These are phyloP conservation scores for Aureobasidium sp. DNA, from an alignment of 2,329 filamentous ascomycete genomes.

Conservation along the genomic window DNA sequence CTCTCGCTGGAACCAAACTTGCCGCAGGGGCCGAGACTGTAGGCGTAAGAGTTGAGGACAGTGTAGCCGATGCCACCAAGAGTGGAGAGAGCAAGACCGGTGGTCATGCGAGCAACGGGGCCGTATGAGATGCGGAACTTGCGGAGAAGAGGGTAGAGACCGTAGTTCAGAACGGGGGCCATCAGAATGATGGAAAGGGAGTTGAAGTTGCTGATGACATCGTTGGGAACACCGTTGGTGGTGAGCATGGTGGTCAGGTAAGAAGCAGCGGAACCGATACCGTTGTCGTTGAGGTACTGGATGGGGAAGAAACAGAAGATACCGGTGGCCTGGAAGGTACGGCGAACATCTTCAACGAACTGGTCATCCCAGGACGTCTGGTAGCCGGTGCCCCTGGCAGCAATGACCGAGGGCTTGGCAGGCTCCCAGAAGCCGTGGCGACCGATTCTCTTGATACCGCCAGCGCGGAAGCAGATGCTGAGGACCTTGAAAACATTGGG, in stretches of 20 bases:
- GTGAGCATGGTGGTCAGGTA: constrained; percentile 22
- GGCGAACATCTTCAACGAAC: constrained; percentile 63
- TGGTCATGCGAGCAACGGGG: constrained; percentile 43
- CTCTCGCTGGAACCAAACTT: constrained; percentile 31
- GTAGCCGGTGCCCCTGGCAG: constrained; percentile 18
- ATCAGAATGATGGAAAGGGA: constrained; percentile 36
- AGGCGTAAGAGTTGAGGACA: constrained; percentile 38
- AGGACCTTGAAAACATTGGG: constrained; percentile 20
- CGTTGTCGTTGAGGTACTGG: constrained; percentile 31
- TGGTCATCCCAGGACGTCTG: constrained; percentile 50
- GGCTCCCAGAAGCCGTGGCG: constrained; percentile 19
- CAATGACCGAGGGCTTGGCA: constrained; percentile 22
- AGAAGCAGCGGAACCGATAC: constrained; percentile 19
- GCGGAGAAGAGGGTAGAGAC: constrained; percentile 37
- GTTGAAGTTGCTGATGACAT: constrained; percentile 39
- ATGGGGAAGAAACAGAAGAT: constrained; percentile 49
- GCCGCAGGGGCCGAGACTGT: constrained; percentile 38
- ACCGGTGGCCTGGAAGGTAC: constrained; percentile 54
- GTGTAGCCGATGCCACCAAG: constrained; percentile 34
- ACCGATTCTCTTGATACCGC: constrained; percentile 17
- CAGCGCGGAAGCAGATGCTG: constrained; percentile 15
- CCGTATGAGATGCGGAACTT: constrained; percentile 30
- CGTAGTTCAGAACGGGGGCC: constrained; percentile 35
- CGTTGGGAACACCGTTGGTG: constrained; percentile 34
- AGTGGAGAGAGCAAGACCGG: constrained; percentile 41